A percentile compares a stretch with the other conserved stretches of the same genome.
Evolutionary conservation across 441 rosid species (phyloP).

Genomic region (Populus hybrid): DNA sequence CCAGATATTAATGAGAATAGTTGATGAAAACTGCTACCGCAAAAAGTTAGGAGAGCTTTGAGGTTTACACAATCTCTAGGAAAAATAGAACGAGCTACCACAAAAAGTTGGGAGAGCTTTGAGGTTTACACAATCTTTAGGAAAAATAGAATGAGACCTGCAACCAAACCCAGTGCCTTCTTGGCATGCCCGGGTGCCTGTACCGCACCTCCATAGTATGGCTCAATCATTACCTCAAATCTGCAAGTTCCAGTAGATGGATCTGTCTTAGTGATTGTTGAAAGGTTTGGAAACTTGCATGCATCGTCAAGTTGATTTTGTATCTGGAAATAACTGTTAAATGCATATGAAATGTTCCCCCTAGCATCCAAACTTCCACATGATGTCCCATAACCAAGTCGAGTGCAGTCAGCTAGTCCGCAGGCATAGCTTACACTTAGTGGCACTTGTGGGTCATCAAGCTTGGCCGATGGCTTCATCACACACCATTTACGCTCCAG

Average conservation of each 20-base stretch:
- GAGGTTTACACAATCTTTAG: conserved; percentile 26
- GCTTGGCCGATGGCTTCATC: conserved; percentile 52
- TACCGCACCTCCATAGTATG: conserved; percentile 53
- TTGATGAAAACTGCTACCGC: conserved; percentile 19
- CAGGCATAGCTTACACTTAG: conserved; percentile 86
- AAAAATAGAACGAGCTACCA: conserved; percentile 4
- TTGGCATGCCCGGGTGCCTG: conserved; percentile 10
- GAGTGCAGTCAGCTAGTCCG: conserved; percentile 71
- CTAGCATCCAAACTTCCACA: conserved; percentile 53
- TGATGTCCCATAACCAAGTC: conserved; percentile 84
- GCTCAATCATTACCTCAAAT: conserved; percentile 65
- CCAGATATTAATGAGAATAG: background rate
- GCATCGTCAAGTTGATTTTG: conserved; percentile 71
- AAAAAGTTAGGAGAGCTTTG: conserved; percentile 6
- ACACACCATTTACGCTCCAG: conserved; percentile 74
- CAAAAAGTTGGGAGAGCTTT: conserved; percentile 7
- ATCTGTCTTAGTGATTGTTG: conserved; percentile 50
- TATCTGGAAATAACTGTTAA: conserved; percentile 84
- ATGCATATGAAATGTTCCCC: conserved; percentile 81
- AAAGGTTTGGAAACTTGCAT: conserved; percentile 69
- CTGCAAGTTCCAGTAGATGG: conserved; percentile 61
- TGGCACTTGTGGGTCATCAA: conserved; percentile 68
- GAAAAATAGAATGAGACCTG: conserved; percentile 29
- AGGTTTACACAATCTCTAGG: conserved; percentile 28
- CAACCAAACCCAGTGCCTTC: conserved; percentile 21